Percentiles rank a stretch among this genome's conserved stretches.
Conservation (phyloP, 805 yeast species). For the Dipodascopsis uninucleata region DNA sequence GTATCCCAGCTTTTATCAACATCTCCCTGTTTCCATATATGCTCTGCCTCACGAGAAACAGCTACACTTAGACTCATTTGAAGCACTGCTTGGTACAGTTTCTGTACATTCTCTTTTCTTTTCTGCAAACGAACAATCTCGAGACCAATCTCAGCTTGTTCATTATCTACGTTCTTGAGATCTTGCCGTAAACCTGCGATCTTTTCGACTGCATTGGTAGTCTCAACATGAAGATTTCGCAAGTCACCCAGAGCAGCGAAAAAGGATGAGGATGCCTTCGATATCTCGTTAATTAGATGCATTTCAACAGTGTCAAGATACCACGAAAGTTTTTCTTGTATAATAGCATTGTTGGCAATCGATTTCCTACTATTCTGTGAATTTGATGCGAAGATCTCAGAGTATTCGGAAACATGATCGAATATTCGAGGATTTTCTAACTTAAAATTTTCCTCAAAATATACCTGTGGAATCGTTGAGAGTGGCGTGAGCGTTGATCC, state of each 20-base stretch:
- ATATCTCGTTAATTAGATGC: constrained; percentile 74
- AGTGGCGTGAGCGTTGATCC: constrained; percentile 33
- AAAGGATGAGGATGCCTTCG: constrained; percentile 78
- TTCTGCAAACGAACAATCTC: constrained; percentile 48
- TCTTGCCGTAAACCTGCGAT: constrained; percentile 47
- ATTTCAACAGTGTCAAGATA: constrained; percentile 84
- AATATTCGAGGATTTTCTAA: constrained; percentile 87
- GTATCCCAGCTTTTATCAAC: constrained; percentile 55
- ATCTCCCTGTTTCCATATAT: constrained; percentile 41
- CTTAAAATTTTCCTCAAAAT: constrained; percentile 62
- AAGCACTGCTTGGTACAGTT: constrained; percentile 56
- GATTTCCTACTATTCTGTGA: constrained; percentile 35
- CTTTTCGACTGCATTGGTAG: constrained; percentile 49
- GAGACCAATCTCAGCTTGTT: constrained; percentile 51
- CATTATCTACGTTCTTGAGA: constrained; percentile 46
- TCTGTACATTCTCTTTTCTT: constrained; percentile 56
- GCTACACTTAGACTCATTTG: constrained; percentile 49
- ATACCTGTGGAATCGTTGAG: constrained; percentile 62
- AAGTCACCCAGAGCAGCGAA: constrained; percentile 81
- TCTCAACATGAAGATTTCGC: constrained; percentile 54
- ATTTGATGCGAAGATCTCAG: constrained; percentile 39
- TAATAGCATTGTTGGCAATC: constrained; percentile 49
- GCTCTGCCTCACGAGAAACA: constrained; percentile 50
- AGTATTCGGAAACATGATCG: constrained; percentile 63
- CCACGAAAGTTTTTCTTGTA: constrained; percentile 76